Evolutionary conservation across 1,284 basidiomycete species (phyloP).

Genomic region (Ceratobasidium sp.): DNA sequence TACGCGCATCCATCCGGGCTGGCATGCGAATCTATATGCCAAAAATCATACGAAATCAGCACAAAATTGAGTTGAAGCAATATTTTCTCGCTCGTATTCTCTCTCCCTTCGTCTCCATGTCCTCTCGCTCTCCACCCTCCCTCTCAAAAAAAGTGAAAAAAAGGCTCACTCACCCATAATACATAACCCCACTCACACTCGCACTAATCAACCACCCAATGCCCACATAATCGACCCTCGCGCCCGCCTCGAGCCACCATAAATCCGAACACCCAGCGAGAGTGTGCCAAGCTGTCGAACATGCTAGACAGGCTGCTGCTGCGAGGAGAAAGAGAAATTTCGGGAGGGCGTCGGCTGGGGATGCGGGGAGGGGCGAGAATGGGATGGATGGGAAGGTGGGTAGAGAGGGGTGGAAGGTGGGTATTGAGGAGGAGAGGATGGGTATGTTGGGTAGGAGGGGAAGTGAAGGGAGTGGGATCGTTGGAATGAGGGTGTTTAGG

Average conservation of each 20-base stretch:
- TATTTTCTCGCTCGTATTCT: too few relatives aligned
- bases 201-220: conserved; percentile 73
- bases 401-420: too few relatives aligned
- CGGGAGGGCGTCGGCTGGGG: conserved; percentile 61
- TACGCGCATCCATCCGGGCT: conserved; percentile 46
- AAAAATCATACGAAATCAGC: too few relatives aligned
- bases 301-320: conserved; percentile 78
- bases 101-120: too few relatives aligned
- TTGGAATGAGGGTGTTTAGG: conserved; percentile 7
- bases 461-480: conserved; percentile 49
- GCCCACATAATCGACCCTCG: conserved; percentile 83
- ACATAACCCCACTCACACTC: neutral
- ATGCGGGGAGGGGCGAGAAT: conserved; percentile 48
- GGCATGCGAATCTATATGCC: conserved; percentile 46
- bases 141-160: too few relatives aligned
- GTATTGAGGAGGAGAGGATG: too few relatives aligned
- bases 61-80: too few relatives aligned
- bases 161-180: conserved; percentile 46
- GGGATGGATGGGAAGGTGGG: too few relatives aligned
- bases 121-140: too few relatives aligned
- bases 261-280: conserved; percentile 84
- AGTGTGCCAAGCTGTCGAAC: conserved; percentile 82
- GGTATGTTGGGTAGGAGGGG: conserved; percentile 50
- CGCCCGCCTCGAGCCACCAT: conserved; percentile 78
- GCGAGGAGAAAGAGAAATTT: conserved; percentile 75